These are phyloP conservation scores for Gynochthodes officinalis DNA, from an alignment of 257 asterid species.

Conservation along the genomic window DNA sequence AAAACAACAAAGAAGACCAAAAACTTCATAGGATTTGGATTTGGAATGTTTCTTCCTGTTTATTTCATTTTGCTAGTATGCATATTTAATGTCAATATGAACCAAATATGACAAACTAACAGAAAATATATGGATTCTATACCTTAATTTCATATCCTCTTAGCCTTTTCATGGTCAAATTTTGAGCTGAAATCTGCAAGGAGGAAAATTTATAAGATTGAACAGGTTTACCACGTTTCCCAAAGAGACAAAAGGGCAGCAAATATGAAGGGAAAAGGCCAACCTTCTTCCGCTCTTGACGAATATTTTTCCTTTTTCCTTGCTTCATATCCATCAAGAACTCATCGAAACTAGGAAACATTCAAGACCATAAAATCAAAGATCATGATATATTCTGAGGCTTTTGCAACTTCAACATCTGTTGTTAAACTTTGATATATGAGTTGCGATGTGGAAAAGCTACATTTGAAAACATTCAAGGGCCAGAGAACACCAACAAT, in stretches of 20 bases:
- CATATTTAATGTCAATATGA: not conserved
- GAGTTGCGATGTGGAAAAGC: not conserved
- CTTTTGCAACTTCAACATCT: not conserved
- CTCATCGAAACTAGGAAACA: conserved; percentile 75
- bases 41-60: not conserved
- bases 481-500: not conserved
- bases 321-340: conserved; percentile 98
- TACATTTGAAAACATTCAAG: not conserved
- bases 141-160: conserved; percentile 96
- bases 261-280: conserved; percentile 14
- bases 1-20: not conserved
- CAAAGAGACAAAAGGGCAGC: not conserved
- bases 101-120: conserved; percentile 6
- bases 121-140: conserved; percentile 15
- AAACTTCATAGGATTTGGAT: not conserved
- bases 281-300: conserved; percentile 99
- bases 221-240: not conserved
- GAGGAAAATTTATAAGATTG: conserved; percentile 12
- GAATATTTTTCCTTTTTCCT: conserved; percentile 88
- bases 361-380: conserved; percentile 6
- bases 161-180: conserved; percentile 86
- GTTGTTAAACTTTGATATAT: not conserved
- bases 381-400: conserved; percentile 3
- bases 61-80: not conserved
- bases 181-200: conserved; percentile 78